A percentile compares a stretch with the other conserved stretches of the same genome.
These are phyloP conservation scores for Phalaenopsis hybrid DNA, from an alignment of 116 monocot genomes.

Conservation along the genomic window DNA sequence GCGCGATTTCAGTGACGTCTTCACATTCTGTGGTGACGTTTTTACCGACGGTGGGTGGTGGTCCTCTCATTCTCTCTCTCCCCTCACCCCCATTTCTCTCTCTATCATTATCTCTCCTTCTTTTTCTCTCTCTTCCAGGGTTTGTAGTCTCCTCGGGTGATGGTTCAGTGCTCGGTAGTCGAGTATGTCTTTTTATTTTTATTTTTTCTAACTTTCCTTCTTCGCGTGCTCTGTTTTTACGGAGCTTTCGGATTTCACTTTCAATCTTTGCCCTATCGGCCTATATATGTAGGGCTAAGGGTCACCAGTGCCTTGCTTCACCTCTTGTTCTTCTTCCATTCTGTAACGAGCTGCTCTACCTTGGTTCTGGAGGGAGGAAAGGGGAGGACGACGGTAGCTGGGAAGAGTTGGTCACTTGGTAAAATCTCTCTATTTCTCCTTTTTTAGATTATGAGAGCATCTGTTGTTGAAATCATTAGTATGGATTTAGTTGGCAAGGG, in stretches of 20 bases:
- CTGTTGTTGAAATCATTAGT: too few species aligned
- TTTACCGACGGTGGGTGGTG: not conserved
- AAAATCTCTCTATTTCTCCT: not conserved
- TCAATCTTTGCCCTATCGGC: not conserved
- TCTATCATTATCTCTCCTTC: not conserved
- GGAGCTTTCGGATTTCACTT: not conserved
- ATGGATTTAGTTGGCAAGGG: not conserved
- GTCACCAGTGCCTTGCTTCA: not conserved
- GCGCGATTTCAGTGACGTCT: not conserved
- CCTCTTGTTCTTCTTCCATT: not conserved
- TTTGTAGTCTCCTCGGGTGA: not conserved
- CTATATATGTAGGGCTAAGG: constrained; percentile 3
- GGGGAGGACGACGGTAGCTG: not conserved
- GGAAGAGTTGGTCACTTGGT: not conserved
- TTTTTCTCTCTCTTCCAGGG: not conserved
- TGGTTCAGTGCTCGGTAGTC: constrained; percentile 3
- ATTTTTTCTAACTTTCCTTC: not conserved
- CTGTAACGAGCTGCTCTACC: too few species aligned
- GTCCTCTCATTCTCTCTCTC: not conserved
- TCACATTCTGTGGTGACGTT: constrained; percentile 4
- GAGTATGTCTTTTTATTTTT: too few species aligned
- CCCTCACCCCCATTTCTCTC: not conserved
- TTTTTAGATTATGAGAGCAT: not conserved
- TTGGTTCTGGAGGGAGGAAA: not conserved
- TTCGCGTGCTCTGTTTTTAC: constrained; percentile 8